These are phyloP conservation scores for Rickenella mellea DNA, from an alignment of 768 basidiomycete species.

Conservation along the genomic window DNA sequence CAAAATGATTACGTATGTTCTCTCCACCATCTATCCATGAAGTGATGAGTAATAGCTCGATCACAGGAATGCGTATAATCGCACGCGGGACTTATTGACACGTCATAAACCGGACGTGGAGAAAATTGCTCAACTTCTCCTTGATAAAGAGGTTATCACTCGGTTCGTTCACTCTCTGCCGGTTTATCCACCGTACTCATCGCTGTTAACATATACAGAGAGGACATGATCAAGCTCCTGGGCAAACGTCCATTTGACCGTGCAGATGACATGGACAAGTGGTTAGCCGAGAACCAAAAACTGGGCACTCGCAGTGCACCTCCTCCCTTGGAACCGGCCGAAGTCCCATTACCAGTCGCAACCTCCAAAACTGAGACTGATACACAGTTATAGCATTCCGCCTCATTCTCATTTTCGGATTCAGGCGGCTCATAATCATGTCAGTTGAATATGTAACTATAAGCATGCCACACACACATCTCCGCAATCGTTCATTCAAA, in stretches of 20 bases:
- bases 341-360: slow-evolving; percentile 42
- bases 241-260: slow-evolving; percentile 78
- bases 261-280: slow-evolving; percentile 92
- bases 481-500: background rate
- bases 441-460: background rate
- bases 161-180: slow-evolving; percentile 39
- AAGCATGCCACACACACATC: background rate
- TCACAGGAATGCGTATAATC: slow-evolving; percentile 61
- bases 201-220: slow-evolving; percentile 31
- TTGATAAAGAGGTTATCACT: slow-evolving; percentile 95
- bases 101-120: slow-evolving; percentile 82
- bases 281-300: slow-evolving; percentile 69
- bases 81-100: slow-evolving; percentile 74
- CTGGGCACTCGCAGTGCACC: slow-evolving; percentile 45
- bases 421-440: slow-evolving; percentile 1
- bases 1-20: slow-evolving; percentile 79
- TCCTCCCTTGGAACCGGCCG: slow-evolving; percentile 46
- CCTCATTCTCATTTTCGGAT: slow-evolving; percentile 7
- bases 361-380: slow-evolving; percentile 24
- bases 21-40: background rate
- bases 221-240: slow-evolving; percentile 79
- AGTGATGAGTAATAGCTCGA: slow-evolving; percentile 5
- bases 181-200: background rate
- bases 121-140: slow-evolving; percentile 80
- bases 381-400: slow-evolving; percentile 2